Conservation (phyloP, 805 yeast species). For the Kuraishia piskuri region DNA sequence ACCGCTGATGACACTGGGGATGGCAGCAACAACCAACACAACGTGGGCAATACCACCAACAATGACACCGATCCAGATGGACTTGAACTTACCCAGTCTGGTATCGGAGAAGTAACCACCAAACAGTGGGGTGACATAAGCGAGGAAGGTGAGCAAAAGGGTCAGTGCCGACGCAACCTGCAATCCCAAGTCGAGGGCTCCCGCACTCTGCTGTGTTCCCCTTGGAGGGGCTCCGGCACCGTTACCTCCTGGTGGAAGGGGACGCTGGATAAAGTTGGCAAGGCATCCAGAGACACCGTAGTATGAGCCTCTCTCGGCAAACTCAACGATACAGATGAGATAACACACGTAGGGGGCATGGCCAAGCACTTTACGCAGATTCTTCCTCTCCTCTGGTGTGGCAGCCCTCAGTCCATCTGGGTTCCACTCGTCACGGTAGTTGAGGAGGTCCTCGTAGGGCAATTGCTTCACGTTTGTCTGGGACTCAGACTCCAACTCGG, state of each 20-base stretch:
- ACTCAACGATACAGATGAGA: conserved; percentile 37
- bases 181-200: conserved; percentile 40
- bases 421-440: conserved; percentile 20
- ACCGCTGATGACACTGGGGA: conserved; percentile 32
- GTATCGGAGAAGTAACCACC: conserved; percentile 49
- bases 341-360: conserved; percentile 39
- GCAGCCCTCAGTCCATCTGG: conserved; percentile 19
- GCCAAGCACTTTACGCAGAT: conserved; percentile 31
- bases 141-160: conserved; percentile 36
- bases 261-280: conserved; percentile 42
- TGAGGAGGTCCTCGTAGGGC: conserved; percentile 34
- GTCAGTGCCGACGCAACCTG: conserved; percentile 39
- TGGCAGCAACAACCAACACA: conserved; percentile 38
- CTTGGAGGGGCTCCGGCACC: conserved; percentile 33
- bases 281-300: conserved; percentile 39
- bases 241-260: conserved; percentile 39
- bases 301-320: conserved; percentile 48
- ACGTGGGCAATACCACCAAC: conserved; percentile 39
- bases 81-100: conserved; percentile 34
- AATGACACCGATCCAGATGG: conserved; percentile 40
- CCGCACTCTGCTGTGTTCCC: conserved; percentile 18
- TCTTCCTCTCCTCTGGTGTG: conserved; percentile 20
- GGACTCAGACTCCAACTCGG: conserved; percentile 8
- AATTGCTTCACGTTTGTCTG: conserved; percentile 30
- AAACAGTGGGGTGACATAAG: conserved; percentile 40